Percentiles rank a stretch among this genome's conserved stretches.
Conservation (phyloP, 306 rosid species). For the Pueraria montana region DNA sequence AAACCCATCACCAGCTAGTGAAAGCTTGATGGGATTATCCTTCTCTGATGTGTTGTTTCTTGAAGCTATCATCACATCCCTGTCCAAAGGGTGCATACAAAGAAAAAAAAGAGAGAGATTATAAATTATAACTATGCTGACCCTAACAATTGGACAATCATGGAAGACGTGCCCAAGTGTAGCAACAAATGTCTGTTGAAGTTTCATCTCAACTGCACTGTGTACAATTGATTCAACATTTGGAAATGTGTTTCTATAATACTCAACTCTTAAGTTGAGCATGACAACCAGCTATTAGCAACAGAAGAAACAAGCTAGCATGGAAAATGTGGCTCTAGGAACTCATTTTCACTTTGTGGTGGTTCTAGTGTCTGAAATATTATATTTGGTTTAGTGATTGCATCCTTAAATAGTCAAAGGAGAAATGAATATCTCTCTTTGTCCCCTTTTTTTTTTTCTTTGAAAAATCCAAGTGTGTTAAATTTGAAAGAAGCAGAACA, state of each 20-base stretch:
- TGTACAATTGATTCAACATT: constrained; percentile 77
- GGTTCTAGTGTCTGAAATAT: not conserved
- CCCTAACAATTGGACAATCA: constrained; percentile 88
- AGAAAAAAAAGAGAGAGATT: not conserved
- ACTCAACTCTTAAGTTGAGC: constrained; percentile 61
- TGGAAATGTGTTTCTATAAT: constrained; percentile 75
- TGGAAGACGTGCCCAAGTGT: constrained; percentile 93
- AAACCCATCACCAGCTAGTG: constrained; percentile 89
- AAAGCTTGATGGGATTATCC: constrained; percentile 67
- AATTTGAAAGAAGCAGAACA: constrained; percentile 36
- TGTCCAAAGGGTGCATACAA: constrained; percentile 27
- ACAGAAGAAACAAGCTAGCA: constrained; percentile 53
- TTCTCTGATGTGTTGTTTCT: constrained; percentile 70
- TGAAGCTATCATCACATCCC: constrained; percentile 93
- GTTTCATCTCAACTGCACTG: constrained; percentile 66
- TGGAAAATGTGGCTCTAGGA: constrained; percentile 35
- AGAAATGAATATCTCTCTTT: not conserved
- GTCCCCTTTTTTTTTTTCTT: not conserved
- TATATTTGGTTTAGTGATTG: constrained; percentile 15
- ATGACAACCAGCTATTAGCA: constrained; percentile 35
- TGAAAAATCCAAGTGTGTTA: constrained; percentile 38
- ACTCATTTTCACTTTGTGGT: constrained; percentile 51
- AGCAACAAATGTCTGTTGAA: constrained; percentile 69
- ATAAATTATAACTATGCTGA: constrained; percentile 26
- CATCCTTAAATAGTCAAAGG: constrained; percentile 42